Percentiles rank a stretch among this genome's conserved stretches.
These are phyloP conservation scores for Rhamnella rubrinervis DNA, from an alignment of 331 rosid species.

Conservation along the genomic window DNA sequence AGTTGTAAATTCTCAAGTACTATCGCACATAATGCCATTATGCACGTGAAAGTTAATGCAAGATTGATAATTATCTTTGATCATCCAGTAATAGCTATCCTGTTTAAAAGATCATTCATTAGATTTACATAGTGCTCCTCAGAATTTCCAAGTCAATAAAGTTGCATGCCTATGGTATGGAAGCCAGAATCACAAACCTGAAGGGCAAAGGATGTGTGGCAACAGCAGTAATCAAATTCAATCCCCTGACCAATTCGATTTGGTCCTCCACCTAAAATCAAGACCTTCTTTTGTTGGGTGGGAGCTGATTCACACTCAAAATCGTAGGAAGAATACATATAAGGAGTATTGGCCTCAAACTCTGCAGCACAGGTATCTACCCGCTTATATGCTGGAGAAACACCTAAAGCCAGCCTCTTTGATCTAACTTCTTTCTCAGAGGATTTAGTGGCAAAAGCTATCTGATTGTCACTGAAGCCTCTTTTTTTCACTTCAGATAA, in stretches of 20 bases:
- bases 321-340: slow-evolving; percentile 98
- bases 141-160: not conserved
- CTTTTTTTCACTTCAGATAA: slow-evolving; percentile 85
- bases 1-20: not conserved
- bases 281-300: slow-evolving; percentile 74
- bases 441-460: slow-evolving; percentile 88
- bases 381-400: slow-evolving; percentile 80
- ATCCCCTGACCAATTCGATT: slow-evolving; percentile 99
- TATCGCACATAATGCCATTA: not conserved
- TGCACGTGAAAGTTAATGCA: not conserved
- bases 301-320: slow-evolving; percentile 95
- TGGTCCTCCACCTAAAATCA: slow-evolving; percentile 97
- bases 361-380: slow-evolving; percentile 99
- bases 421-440: slow-evolving; percentile 74
- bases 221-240: slow-evolving; percentile 98
- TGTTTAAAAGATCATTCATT: not conserved
- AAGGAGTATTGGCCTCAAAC: slow-evolving; percentile 97
- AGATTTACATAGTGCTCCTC: not conserved
- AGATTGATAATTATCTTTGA: not conserved
- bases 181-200: slow-evolving; percentile 54
- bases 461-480: slow-evolving; percentile 96
- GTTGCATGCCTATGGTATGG: not conserved
- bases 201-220: slow-evolving; percentile 92
- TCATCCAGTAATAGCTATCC: no score
- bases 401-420: slow-evolving; percentile 67